Percentiles rank a stretch among this genome's conserved stretches.
Evolutionary conservation across 768 basidiomycete genomes (phyloP).

Genomic region (Lentinula raphanica): DNA sequence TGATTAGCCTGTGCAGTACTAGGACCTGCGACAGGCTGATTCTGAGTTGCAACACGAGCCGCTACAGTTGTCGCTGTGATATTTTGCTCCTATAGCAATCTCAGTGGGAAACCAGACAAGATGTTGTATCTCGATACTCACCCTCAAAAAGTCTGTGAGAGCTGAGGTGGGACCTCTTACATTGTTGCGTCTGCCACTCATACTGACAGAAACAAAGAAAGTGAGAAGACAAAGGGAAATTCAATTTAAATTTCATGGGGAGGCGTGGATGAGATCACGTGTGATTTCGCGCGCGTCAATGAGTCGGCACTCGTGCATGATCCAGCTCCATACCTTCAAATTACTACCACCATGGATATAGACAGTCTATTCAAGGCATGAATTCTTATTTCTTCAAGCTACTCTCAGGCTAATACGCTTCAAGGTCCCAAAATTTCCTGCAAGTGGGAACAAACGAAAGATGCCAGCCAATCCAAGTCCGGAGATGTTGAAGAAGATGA

Average conservation of each 20-base stretch:
- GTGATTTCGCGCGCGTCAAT: background rate
- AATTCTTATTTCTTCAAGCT: conserved; percentile 1
- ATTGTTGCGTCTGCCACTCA: conserved; percentile 35
- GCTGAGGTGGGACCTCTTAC: conserved; percentile 82
- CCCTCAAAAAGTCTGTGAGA: conserved; percentile 75
- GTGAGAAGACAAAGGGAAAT: no score
- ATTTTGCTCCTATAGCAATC: conserved; percentile 33
- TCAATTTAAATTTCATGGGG: no score
- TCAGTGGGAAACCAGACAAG: background rate
- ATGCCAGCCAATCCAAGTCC: conserved; percentile 72
- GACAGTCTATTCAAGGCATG: conserved; percentile 48
- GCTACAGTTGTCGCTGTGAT: conserved; percentile 45
- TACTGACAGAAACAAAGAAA: background rate
- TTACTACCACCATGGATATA: conserved; percentile 34
- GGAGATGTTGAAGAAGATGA: conserved; percentile 81
- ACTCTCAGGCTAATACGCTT: background rate
- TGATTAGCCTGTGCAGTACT: conserved; percentile 25
- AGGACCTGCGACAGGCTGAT: conserved; percentile 41
- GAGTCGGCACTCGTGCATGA: background rate
- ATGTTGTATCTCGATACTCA: conserved; percentile 28
- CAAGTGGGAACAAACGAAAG: conserved; percentile 62
- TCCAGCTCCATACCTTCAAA: background rate
- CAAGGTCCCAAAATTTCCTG: conserved; percentile 66
- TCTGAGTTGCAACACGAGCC: conserved; percentile 23
- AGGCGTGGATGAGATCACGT: background rate